Evolutionary conservation across 805 yeast genomes (phyloP).

Genomic region (Brettanomyces sp.): DNA sequence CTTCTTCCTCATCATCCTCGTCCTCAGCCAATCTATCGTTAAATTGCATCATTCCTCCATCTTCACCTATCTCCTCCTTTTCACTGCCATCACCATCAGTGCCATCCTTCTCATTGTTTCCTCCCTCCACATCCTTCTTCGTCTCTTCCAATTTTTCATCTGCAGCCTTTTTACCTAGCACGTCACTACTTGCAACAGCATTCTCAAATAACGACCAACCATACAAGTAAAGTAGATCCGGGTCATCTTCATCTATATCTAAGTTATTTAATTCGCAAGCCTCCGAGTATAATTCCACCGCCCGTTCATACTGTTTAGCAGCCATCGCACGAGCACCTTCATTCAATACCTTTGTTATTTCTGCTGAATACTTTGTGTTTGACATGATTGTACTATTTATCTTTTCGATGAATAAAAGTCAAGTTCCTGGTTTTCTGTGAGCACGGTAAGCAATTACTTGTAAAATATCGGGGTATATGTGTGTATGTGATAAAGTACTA

Average conservation of each 20-base stretch:
- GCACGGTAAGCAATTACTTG: too few species aligned
- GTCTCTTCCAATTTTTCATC: conserved; percentile 9
- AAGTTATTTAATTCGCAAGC: conserved; percentile 54
- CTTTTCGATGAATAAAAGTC: too few species aligned
- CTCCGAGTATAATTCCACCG: conserved; percentile 60
- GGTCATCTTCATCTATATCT: conserved; percentile 53
- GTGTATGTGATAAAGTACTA: too few species aligned
- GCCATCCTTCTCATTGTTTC: conserved; percentile 2
- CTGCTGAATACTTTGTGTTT: conserved; percentile 24
- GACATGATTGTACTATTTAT: not conserved
- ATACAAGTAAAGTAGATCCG: conserved; percentile 64
- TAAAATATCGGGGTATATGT: too few species aligned
- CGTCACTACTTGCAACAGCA: conserved; percentile 67
- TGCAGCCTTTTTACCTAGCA: conserved; percentile 46
- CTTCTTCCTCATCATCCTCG: conserved; percentile 24
- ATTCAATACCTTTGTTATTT: conserved; percentile 39
- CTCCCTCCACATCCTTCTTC: conserved; percentile 1
- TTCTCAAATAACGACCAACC: conserved; percentile 74
- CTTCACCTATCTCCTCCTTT: conserved; percentile 7
- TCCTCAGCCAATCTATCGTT: conserved; percentile 30
- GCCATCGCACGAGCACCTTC: conserved; percentile 62
- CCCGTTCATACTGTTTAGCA: conserved; percentile 53
- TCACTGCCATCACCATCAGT: not conserved
- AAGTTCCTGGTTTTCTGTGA: too few species aligned
- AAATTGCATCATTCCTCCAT: conserved; percentile 22